phyloP scores from a whole-genome alignment of 176 grass and related monocot genomes.

The Triticum timopheevii region DNA sequence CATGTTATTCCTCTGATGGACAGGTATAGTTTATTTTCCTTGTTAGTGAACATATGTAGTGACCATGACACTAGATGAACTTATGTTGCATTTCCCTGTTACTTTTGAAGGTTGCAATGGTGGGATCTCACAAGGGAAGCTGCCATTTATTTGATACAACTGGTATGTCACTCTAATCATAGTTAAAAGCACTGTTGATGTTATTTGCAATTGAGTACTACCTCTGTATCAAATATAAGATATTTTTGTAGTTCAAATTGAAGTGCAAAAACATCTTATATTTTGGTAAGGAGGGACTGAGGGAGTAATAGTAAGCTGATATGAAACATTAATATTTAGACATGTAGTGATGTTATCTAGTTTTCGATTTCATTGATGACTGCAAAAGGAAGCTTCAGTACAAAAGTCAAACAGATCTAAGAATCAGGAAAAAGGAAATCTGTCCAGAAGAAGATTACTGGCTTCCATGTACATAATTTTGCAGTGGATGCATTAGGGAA shows the following conservation, averaged over 20 bases:
- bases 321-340: neutral
- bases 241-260: too few relatives aligned
- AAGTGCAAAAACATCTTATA: too few relatives aligned
- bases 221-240: too few relatives aligned
- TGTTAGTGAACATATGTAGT: constrained; percentile 17
- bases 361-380: constrained; percentile 12
- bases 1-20: constrained; percentile 82
- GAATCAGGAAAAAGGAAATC: constrained; percentile 80
- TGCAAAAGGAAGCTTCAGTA: constrained; percentile 77
- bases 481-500: neutral
- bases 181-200: neutral
- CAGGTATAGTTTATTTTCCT: constrained; percentile 44
- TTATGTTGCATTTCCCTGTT: constrained; percentile 33
- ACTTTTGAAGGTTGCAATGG: constrained; percentile 80
- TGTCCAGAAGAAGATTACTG: constrained; percentile 88
- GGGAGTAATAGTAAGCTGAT: neutral
- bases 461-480: constrained; percentile 68
- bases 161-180: constrained; percentile 47
- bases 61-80: constrained; percentile 7
- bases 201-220: neutral
- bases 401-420: constrained; percentile 50
- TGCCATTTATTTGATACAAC: constrained; percentile 90
- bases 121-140: constrained; percentile 91
- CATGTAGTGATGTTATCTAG: neutral
- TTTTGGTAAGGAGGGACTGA: too few relatives aligned